These are phyloP conservation scores for Phanerochaete sordida DNA, from an alignment of 768 basidiomycete genomes.

Conservation along the genomic window DNA sequence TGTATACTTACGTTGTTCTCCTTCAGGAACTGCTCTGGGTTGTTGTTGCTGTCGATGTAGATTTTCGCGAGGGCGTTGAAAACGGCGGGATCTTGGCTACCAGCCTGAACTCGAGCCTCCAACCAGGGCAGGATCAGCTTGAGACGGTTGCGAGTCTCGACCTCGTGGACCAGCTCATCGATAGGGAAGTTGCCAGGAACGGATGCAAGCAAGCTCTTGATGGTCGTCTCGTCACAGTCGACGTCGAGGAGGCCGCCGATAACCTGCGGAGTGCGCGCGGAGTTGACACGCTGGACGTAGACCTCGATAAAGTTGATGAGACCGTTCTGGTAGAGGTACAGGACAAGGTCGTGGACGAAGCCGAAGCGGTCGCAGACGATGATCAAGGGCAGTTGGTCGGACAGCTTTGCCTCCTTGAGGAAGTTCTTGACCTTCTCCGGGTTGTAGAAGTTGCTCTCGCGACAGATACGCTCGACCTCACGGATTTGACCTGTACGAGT, in stretches of 20 bases:
- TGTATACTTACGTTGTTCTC: slow-evolving; percentile 83
- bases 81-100: slow-evolving; percentile 88
- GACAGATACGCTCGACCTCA: slow-evolving; percentile 97
- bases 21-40: slow-evolving; percentile 96
- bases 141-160: slow-evolving; percentile 92
- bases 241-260: slow-evolving; percentile 95
- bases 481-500: slow-evolving; percentile 97
- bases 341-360: slow-evolving; percentile 97
- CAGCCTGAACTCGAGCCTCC: slow-evolving; percentile 88
- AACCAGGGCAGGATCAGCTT: slow-evolving; percentile 98
- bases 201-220: slow-evolving; percentile 90
- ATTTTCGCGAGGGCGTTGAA: slow-evolving; percentile 99
- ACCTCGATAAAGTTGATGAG: slow-evolving; percentile 98
- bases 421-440: slow-evolving; percentile 99
- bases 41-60: slow-evolving; percentile 97
- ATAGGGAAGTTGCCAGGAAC: slow-evolving; percentile 98
- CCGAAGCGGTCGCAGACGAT: slow-evolving; percentile 99
- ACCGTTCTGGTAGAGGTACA: slow-evolving; percentile 98
- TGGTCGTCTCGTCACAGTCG: slow-evolving; percentile 93
- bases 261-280: slow-evolving; percentile 94
- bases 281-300: slow-evolving; percentile 99
- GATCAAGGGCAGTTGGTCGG: slow-evolving; percentile 96
- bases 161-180: slow-evolving; percentile 96
- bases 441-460: slow-evolving; percentile 96
- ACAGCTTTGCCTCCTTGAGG: slow-evolving; percentile 96